Evolutionary conservation across 1,139 yeast species (phyloP), one percentile per base, ranked within the genome.

Genomic region (Yamadazyma diddensiae): DNA sequence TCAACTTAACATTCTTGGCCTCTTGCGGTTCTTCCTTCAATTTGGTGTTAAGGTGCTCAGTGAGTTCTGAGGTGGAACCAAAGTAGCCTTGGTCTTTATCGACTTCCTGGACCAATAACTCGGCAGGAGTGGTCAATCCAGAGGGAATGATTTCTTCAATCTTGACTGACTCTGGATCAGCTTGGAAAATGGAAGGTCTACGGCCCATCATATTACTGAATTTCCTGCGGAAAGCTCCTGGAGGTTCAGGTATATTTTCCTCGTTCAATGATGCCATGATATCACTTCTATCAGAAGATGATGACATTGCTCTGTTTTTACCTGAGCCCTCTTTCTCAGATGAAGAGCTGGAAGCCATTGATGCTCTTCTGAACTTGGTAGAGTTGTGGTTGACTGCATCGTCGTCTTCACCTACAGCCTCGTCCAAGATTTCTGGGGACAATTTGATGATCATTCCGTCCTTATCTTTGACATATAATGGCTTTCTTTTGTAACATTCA

Each of bases 401-500:
- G 7, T 24, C 31, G 6, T 21, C 20, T 3, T 28, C 26, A 9
- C 40, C 53, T 7, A 50, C 30, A 2, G 41, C 35, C 11, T 55
- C 65, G 20, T 65, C 65, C 17, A 50, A 50, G 11, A 73, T 68
- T 31, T 62, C 67, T 2, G 78, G 77, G 1, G 76, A 64, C 21
- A 73, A 51, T 47, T 73, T 72, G 38, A 73, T 61, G 25, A 63
- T 73, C 47, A 45, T 57, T 3, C 76, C 76, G 2, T 68, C 71
- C 17, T 43, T 53, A 40, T 71, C 73, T 47, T 75, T 79, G 31
- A 73, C 77, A 42, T 68, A 73, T 8, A 73, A 56, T 2, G 92
- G 90, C 49, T 85, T 85, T 29, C 72, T 73, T 43, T 79, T 78
- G 53, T 77, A 85, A 45, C 92, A 82, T 49, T 84, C 94, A 50